Percentiles rank a stretch among this genome's conserved stretches.
These are phyloP conservation scores for Botrytis hyacinthi DNA, from an alignment of 2,329 filamentous ascomycete species.

Conservation along the genomic window DNA sequence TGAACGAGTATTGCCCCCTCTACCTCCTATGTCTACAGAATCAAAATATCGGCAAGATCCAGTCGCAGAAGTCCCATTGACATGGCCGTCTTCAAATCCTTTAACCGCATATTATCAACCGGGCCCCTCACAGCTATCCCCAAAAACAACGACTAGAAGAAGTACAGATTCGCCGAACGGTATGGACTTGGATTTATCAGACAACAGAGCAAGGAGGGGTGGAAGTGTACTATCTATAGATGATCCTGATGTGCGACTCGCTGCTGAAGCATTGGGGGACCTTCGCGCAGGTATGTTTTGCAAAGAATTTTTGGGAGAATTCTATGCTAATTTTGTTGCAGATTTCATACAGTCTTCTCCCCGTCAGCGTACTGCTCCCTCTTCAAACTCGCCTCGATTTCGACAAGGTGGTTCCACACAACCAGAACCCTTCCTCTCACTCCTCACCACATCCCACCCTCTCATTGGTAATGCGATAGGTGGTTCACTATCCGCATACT, in stretches of 20 bases:
- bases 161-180: slow-evolving; percentile 32
- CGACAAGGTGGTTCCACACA: slow-evolving; percentile 39
- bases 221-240: slow-evolving; percentile 48
- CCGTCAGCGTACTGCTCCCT: slow-evolving; percentile 34
- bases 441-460: slow-evolving; percentile 86
- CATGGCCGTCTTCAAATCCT: slow-evolving; percentile 39
- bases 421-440: slow-evolving; percentile 77
- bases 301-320: neutral
- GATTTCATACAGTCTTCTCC: slow-evolving; percentile 66
- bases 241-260: slow-evolving; percentile 66
- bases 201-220: slow-evolving; percentile 34
- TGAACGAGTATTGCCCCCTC: slow-evolving; percentile 37
- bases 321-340: slow-evolving; percentile 37
- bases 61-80: slow-evolving; percentile 29
- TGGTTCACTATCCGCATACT: slow-evolving; percentile 80
- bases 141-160: slow-evolving; percentile 28
- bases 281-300: slow-evolving; percentile 63
- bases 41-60: slow-evolving; percentile 28
- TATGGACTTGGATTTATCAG: slow-evolving; percentile 38
- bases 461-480: slow-evolving; percentile 82
- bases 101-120: slow-evolving; percentile 39
- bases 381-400: slow-evolving; percentile 41
- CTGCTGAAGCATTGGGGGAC: slow-evolving; percentile 73
- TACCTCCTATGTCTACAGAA: slow-evolving; percentile 33
- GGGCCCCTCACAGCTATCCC: slow-evolving; percentile 35